Conservation (phyloP, 202 grass and related monocot species). For the Panicum hallii region DNA sequence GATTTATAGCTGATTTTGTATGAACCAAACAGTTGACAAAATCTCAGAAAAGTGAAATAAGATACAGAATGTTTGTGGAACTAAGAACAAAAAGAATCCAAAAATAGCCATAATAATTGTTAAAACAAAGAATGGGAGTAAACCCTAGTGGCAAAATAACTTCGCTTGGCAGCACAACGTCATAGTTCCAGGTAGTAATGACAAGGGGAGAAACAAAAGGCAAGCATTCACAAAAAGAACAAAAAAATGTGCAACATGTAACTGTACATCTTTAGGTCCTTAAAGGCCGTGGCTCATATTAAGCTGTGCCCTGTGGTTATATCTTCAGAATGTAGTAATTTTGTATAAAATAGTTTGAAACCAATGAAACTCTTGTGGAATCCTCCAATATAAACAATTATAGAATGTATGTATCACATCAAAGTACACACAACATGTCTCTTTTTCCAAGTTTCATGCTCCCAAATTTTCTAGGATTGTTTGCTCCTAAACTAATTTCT, state of each 20-base stretch:
- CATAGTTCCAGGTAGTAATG: slow-evolving; percentile 26
- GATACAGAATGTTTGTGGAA: not conserved
- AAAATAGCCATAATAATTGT: slow-evolving; percentile 6
- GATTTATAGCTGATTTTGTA: not conserved
- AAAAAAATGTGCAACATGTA: not conserved
- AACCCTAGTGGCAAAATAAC: not conserved
- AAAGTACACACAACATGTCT: not conserved
- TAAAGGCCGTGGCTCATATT: not conserved
- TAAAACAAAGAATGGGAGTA: slow-evolving; percentile 11
- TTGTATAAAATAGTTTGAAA: not conserved
- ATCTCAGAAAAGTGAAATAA: slow-evolving; percentile 11
- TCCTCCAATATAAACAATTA: not conserved
- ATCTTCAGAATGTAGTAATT: not conserved
- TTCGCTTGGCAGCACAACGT: not conserved
- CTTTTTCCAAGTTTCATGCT: not conserved
- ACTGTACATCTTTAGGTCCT: not conserved
- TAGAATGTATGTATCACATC: not conserved
- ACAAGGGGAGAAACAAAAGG: not conserved
- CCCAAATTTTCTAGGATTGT: not conserved
- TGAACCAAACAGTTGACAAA: slow-evolving; percentile 17
- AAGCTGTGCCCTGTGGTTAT: not conserved
- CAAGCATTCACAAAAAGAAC: not conserved
- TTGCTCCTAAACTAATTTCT: not conserved
- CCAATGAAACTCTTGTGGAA: not conserved
- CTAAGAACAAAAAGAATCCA: slow-evolving; percentile 24